phyloP scores from a whole-genome alignment of 83 land plant species.

The Picea mariana region DNA sequence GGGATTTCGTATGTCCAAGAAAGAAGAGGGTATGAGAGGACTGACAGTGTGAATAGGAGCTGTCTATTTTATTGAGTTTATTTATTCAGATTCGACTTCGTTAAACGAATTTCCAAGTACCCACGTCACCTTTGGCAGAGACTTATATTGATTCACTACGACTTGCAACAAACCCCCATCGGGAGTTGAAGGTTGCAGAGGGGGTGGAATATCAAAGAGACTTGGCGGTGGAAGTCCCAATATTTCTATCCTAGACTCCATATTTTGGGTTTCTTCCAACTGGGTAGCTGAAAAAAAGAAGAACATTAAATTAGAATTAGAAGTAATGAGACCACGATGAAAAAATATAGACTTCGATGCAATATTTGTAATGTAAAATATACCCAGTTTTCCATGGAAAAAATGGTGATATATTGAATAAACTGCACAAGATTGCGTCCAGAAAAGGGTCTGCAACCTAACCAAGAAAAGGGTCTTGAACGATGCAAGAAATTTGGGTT shows the following conservation, averaged over 20 bases:
- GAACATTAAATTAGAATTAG: neutral
- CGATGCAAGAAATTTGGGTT: neutral
- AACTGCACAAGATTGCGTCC: too few species aligned
- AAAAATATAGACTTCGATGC: too few species aligned
- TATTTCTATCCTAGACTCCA: neutral
- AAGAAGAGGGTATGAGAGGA: slow-evolving; percentile 24
- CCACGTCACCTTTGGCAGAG: neutral
- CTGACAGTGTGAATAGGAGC: slow-evolving; percentile 37
- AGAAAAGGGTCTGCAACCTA: neutral
- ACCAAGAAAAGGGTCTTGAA: neutral
- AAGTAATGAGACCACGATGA: neutral
- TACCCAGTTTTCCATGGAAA: too few species aligned
- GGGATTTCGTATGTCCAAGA: neutral
- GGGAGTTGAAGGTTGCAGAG: neutral
- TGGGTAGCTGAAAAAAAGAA: neutral
- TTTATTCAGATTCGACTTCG: slow-evolving; percentile 9
- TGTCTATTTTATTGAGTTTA: slow-evolving; percentile 3
- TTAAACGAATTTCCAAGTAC: neutral
- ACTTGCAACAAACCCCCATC: too few species aligned
- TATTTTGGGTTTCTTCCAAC: neutral
- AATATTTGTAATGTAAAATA: too few species aligned
- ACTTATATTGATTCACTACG: neutral
- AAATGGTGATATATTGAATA: too few species aligned
- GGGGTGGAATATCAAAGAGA: neutral
- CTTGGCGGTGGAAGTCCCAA: neutral